Percentiles rank a stretch among this genome's conserved stretches.
These are phyloP conservation scores for Ustilago esculenta DNA, from an alignment of 1,284 basidiomycete species.

Conservation along the genomic window DNA sequence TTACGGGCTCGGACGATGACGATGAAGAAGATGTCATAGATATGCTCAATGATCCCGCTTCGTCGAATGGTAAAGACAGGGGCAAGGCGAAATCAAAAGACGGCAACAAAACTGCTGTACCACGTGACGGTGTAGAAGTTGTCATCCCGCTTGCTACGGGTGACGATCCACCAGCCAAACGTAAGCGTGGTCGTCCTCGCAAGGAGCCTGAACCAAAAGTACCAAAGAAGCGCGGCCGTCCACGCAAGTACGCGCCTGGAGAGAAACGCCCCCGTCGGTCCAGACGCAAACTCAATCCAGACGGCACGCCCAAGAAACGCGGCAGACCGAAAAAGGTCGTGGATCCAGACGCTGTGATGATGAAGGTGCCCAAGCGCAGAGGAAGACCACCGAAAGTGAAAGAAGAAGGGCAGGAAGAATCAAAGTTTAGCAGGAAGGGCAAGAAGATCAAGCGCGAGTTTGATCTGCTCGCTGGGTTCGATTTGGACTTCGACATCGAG, in stretches of 20 bases:
- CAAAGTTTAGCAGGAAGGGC: background rate
- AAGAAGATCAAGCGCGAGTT: slow-evolving; percentile 36
- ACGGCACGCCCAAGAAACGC: slow-evolving; percentile 33
- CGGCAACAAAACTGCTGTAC: background rate
- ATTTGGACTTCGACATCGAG: slow-evolving; percentile 31
- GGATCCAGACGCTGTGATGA: slow-evolving; percentile 30
- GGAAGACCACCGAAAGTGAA: slow-evolving; percentile 32
- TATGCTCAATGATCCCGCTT: slow-evolving; percentile 26
- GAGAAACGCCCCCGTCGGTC: slow-evolving; percentile 24
- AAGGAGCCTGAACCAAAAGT: slow-evolving; percentile 18
- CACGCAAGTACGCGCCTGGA: slow-evolving; percentile 35
- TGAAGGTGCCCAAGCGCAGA: slow-evolving; percentile 37
- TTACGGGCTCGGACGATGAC: too few species aligned
- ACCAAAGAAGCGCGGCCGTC: slow-evolving; percentile 44
- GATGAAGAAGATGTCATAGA: slow-evolving; percentile 37
- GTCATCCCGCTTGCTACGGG: slow-evolving; percentile 23
- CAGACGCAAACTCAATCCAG: slow-evolving; percentile 35
- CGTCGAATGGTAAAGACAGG: slow-evolving; percentile 4
- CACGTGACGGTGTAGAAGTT: slow-evolving; percentile 12
- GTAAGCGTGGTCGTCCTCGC: slow-evolving; percentile 34
- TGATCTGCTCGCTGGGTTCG: slow-evolving; percentile 38
- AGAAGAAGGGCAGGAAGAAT: slow-evolving; percentile 7
- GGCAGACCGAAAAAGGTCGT: slow-evolving; percentile 40
- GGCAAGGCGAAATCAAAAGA: background rate
- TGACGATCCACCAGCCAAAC: slow-evolving; percentile 8